These are phyloP conservation scores for Choanephora cucurbitarum DNA, from an alignment of 371 early-diverging fungal species.

Conservation along the genomic window DNA sequence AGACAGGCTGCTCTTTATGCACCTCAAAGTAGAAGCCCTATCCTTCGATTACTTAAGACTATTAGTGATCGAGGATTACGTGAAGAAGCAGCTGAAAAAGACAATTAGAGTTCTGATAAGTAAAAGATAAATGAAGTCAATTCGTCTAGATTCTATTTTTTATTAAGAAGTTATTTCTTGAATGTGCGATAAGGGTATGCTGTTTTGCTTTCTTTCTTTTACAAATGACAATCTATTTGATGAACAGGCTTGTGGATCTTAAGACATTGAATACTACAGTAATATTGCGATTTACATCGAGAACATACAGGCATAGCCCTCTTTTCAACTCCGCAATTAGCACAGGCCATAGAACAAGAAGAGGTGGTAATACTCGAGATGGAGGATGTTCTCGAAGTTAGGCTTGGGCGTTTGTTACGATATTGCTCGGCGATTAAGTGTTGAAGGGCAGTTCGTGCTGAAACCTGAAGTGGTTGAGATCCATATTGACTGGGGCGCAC, in stretches of 20 bases:
- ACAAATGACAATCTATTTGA: constrained; percentile 17
- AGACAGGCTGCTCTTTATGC: constrained; percentile 22
- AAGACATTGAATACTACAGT: constrained; percentile 40
- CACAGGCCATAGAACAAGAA: constrained; percentile 27
- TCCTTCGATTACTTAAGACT: constrained; percentile 12
- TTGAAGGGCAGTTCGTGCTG: constrained; percentile 22
- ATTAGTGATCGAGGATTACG: constrained; percentile 19
- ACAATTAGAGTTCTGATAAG: background rate
- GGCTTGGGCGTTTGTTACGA: constrained; percentile 6
- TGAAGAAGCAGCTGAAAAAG: constrained; percentile 3
- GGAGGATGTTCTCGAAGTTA: constrained; percentile 34
- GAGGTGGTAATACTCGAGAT: constrained; percentile 26
- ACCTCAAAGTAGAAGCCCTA: constrained; percentile 3
- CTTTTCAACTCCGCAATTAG: constrained; percentile 46
- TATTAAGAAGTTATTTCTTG: background rate
- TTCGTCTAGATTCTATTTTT: constrained; percentile 3
- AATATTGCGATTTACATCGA: constrained; percentile 35
- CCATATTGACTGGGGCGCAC: constrained; percentile 23
- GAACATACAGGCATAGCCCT: constrained; percentile 50
- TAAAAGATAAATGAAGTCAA: background rate
- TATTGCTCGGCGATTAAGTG: constrained; percentile 22
- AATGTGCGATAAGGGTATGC: background rate
- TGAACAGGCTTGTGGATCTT: constrained; percentile 31
- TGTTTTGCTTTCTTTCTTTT: no score
- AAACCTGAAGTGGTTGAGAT: constrained; percentile 21